Percentiles rank a stretch among this genome's conserved stretches.
Evolutionary conservation across 768 basidiomycete genomes (phyloP).

Genomic region (Fomitopsis pulvina): DNA sequence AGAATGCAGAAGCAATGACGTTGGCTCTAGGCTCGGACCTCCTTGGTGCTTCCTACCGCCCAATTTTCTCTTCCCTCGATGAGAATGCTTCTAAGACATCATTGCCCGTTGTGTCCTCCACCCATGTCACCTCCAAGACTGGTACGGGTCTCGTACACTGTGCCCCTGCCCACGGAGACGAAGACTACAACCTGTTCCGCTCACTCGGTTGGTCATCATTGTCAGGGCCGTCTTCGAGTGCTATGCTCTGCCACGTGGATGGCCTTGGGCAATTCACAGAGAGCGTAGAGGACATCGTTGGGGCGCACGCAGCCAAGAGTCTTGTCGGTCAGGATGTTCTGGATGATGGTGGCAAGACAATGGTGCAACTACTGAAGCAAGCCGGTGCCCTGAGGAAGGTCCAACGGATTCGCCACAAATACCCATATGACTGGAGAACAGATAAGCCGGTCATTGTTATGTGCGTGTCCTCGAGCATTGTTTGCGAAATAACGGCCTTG

Average conservation of each 20-base stretch:
- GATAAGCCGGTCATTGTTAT: conserved; percentile 87
- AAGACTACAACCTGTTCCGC: conserved; percentile 84
- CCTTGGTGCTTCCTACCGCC: conserved; percentile 50
- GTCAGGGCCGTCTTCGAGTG: conserved; percentile 21
- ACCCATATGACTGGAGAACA: conserved; percentile 97
- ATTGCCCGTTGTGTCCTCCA: conserved; percentile 50
- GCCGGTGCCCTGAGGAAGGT: conserved; percentile 54
- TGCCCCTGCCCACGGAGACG: conserved; percentile 90
- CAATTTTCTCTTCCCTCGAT: conserved; percentile 44
- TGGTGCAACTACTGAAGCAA: conserved; percentile 57
- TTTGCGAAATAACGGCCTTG: not conserved
- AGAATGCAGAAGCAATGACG: not conserved
- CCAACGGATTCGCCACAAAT: conserved; percentile 74
- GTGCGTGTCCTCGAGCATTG: conserved; percentile 34
- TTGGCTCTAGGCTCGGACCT: conserved; percentile 38
- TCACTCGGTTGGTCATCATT: conserved; percentile 36
- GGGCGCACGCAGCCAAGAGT: conserved; percentile 33
- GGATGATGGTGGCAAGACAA: conserved; percentile 56
- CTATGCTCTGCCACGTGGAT: conserved; percentile 78
- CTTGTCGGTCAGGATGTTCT: conserved; percentile 72
- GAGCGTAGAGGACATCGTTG: conserved; percentile 52
- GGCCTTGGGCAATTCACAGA: conserved; percentile 63
- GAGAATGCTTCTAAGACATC: conserved; percentile 3
- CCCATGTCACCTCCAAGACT: conserved; percentile 79
- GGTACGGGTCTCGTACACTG: conserved; percentile 95